Evolutionary conservation across 768 basidiomycete species (phyloP), one percentile per base, ranked within the genome.

Genomic region (Asterophora lycoperdoides): DNA sequence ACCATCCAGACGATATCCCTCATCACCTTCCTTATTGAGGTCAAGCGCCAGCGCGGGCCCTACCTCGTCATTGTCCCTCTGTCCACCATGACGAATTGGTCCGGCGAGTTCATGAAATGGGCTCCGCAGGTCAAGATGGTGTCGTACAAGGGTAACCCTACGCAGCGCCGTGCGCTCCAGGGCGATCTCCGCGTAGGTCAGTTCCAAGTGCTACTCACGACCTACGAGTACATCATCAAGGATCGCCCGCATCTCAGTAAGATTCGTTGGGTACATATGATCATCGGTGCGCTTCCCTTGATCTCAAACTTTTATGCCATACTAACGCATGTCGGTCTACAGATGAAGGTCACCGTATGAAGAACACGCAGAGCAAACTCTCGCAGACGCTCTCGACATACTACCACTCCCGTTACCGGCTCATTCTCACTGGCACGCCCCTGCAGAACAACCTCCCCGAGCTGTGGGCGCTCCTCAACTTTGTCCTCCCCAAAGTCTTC

Each of bases 321-420:
- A n/a, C n/a, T 9, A 15, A 14, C 13, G 9, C 13, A 26, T 15
- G 23, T 20, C 33, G 23, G 23, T 23, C 6, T 14, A 15, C 30
- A 90, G 86, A 97, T 63, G 93, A 97, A 77, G 93, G 93, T 57
- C 93, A 96, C 68, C 89, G 93, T 62, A 93, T 96, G 92, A 97
- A 97, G 73, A 96, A 97, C 63, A 93, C 92, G 69, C 78, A 91
- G 73, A 72, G 72, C 59, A 95, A 95, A 71, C 79, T 96, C 32
- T 78, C 83, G 3, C 87, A 91, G 64, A 97, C 94, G 1, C 78
- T 97, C 29, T 90, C 88, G 13, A 88, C 89, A 37, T 91, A 87
- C 68, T 97, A 97, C 60, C 88, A 93, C 64, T 92, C 91, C 15
- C 85, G 89, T 46, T 92, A 88, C 65, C 89, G 93, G 42, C 84